Evolutionary conservation across 345 rosid species (phyloP), one percentile per base, ranked within the genome.

Genomic region (Brassica juncea): DNA sequence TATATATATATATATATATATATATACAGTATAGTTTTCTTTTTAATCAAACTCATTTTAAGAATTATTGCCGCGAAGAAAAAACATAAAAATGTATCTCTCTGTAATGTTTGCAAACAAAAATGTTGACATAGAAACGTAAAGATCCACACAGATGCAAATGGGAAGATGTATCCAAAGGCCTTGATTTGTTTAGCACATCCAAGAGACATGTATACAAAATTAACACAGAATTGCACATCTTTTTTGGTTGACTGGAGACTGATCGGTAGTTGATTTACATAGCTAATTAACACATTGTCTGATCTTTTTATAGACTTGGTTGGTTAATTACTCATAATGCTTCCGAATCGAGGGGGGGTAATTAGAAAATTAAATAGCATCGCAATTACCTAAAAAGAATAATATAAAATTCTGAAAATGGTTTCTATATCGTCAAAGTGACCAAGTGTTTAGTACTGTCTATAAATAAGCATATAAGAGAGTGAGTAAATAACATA

Each of bases 401-500:
- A 59, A 10, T 16, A 62, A 47, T 31, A 49, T 9, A 28, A 9
- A 10, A 37, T 3, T 49, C 35, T 31, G 0, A 65, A 54, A 74
- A 9, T 39, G 44, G 49, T 44, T 76, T 60, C 47, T 12, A 30
- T 65, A 63, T 32, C 8, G 75, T 77, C 66, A 52, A 70, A 71
- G 44, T 12, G 23, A 55, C 16, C 23, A 25, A 77, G 42, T 77
- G 54, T 28, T 35, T 34, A 54, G 25, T 37, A 71, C 9, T 49
- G 67, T 37, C 73, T 80, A 81, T 81, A 81, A 71, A 81, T 81
- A 75, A 71, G 77, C 62, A 57, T 31, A 32, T 47, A 65, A 28
- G 52, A 68, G 59, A 67, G 74, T 79, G 47, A 75, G 44, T 2
- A 63, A 80, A 47, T 55, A 67, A 4, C 39, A 75, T 37, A 70